phyloP scores from a whole-genome alignment of 306 rosid genomes.

The barrel medic (Medicago truncatula) region DNA sequence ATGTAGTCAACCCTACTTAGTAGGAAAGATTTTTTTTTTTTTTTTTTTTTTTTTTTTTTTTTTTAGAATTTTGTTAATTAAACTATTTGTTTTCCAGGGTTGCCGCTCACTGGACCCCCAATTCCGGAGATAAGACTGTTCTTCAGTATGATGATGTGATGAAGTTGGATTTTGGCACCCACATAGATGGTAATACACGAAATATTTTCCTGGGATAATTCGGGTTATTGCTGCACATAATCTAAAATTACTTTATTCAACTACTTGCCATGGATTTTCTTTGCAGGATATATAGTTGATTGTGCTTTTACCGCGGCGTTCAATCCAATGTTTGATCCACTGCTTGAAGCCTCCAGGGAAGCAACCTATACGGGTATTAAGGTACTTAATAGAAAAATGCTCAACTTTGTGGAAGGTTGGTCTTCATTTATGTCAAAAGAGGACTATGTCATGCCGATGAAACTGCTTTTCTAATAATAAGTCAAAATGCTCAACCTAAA shows the following conservation, averaged over 20 bases:
- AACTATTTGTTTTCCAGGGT: conserved; percentile 62
- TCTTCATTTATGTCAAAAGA: conserved; percentile 22
- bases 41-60: not conserved
- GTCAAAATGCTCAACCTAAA: conserved; percentile 21
- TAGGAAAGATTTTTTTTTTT: not conserved
- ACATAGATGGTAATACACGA: conserved; percentile 75
- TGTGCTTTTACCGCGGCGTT: conserved; percentile 98
- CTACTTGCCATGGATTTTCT: conserved; percentile 35
- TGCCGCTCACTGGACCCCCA: conserved; percentile 99
- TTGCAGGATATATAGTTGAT: conserved; percentile 83
- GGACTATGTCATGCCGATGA: not conserved
- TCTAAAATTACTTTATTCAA: conserved; percentile 13
- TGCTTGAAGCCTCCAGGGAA: conserved; percentile 97
- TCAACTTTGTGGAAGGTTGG: not conserved
- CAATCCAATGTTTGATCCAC: conserved; percentile 89
- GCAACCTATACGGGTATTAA: conserved; percentile 94
- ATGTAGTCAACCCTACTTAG: not conserved
- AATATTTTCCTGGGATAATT: conserved; percentile 16
- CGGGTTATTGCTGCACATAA: conserved; percentile 23
- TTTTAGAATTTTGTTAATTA: conserved; percentile 14
- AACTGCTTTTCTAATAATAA: conserved; percentile 6
- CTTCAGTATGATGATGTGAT: conserved; percentile 96
- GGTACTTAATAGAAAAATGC: conserved; percentile 55
- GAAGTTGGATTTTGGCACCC: conserved; percentile 98
- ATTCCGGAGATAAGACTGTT: conserved; percentile 87